These are phyloP conservation scores for Pseudocercospora crystallina DNA, from an alignment of 2,329 filamentous ascomycete genomes.

Conservation along the genomic window DNA sequence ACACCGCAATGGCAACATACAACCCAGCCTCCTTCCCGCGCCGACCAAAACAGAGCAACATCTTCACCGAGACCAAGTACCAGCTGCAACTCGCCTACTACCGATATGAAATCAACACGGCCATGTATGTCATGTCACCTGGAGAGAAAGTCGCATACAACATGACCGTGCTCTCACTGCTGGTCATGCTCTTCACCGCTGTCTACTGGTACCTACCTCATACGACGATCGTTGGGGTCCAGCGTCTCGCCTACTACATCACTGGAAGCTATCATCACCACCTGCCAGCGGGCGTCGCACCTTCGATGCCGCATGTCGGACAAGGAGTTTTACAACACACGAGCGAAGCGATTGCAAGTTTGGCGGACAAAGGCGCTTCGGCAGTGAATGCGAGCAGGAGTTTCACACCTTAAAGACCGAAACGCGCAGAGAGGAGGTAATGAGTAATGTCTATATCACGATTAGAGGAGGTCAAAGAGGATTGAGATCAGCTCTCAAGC, in stretches of 20 bases:
- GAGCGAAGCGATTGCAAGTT: constrained; percentile 14
- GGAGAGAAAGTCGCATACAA: constrained; percentile 33
- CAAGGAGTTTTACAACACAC: constrained; percentile 14
- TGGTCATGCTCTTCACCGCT: constrained; percentile 20
- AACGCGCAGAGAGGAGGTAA: too few species aligned
- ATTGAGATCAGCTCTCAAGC: too few species aligned
- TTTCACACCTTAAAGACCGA: too few species aligned
- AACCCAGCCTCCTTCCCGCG: constrained; percentile 25
- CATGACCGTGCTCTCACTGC: constrained; percentile 21
- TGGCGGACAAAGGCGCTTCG: constrained; percentile 7
- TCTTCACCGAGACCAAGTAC: constrained; percentile 23
- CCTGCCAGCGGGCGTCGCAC: constrained; percentile 1
- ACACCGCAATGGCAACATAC: constrained; percentile 27
- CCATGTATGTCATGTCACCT: constrained; percentile 30
- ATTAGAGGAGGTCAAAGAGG: too few species aligned
- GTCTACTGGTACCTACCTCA: constrained; percentile 26
- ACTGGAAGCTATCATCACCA: constrained; percentile 15
- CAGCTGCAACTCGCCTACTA: constrained; percentile 29
- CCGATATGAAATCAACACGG: constrained; percentile 31
- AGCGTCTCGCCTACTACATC: constrained; percentile 23
- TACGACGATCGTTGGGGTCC: constrained; percentile 13
- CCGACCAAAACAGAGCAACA: constrained; percentile 21
- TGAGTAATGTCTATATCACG: too few species aligned
- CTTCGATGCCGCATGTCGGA: constrained; percentile 8
- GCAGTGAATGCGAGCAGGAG: constrained; percentile 12